A percentile compares a stretch with the other conserved stretches of the same genome.
phyloP scores from a whole-genome alignment of 257 asterid species.

The Nicotiana benthamiana region DNA sequence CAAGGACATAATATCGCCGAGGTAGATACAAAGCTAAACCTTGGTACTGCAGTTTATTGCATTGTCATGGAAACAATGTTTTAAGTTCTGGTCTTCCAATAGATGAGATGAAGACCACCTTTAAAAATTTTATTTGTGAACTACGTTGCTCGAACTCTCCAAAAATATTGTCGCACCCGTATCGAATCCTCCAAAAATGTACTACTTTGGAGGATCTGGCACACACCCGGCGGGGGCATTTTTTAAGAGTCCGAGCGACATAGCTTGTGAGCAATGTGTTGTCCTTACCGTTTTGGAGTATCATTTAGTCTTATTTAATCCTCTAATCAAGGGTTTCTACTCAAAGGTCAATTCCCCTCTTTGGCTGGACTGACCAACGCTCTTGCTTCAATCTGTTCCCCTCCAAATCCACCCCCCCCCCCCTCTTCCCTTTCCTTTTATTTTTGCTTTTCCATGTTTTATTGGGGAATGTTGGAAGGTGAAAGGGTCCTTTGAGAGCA shows the following conservation, averaged over 20 bases:
- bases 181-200: no score
- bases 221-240: no score
- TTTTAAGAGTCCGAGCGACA: no score
- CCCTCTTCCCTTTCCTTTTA: no score
- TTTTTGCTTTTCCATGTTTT: not conserved
- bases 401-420: not conserved
- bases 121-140: not conserved
- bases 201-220: no score
- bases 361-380: not conserved
- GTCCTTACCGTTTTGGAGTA: not conserved
- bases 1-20: conserved; percentile 82
- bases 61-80: not conserved
- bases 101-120: not conserved
- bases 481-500: not conserved
- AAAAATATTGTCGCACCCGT: no score
- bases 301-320: not conserved
- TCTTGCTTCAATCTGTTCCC: not conserved
- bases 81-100: not conserved
- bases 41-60: not conserved
- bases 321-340: not conserved
- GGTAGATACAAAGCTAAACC: conserved; percentile 33
- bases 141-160: no score
- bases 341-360: not conserved
- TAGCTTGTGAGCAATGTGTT: not conserved
- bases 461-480: not conserved